Base-by-base conservation (phyloP, 2,329 filamentous ascomycete genomes). In the Clonostachys sp. region DNA sequence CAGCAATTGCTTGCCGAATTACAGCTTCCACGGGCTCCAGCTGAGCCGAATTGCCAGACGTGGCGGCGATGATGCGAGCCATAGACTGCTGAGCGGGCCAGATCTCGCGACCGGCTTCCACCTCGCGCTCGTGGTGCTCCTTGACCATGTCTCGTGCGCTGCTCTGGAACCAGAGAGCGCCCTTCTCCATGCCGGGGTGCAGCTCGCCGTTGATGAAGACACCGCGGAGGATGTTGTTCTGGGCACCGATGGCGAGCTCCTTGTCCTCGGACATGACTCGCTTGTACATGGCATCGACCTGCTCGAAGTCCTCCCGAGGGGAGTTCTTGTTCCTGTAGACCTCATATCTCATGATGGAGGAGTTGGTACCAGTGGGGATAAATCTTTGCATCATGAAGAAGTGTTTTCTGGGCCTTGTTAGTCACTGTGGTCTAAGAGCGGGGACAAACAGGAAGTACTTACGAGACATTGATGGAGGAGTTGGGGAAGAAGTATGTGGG, bases 261-360 rank as follows among this genome's bases (percentile, higher is more conserved):
- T 78, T 77, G 60, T 80, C 75, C 51, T 79, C 75, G 13, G 59
- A 59, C 61, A 77, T 71, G 48, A 79, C 68, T 45, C 73, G 73
- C 52, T 74, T 73, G 62, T 76, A 79, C 46, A 77, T 73, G 4
- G 67, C 59, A 57, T 67, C 68, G 48, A 77, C 69, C 4, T 63
- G 60, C 6, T 65, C 55, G 52, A 80, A 78, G 34, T 73, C 66
- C 34, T 72, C 68, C 10, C 75, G 68, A 0, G 67, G 61, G 5
- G 73, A 67, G 50, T 70, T 58, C 47, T 71, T 70, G 58, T 77
- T 70, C 45, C 73, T 67, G 61, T 70, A 79, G 13, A 78, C 70
- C 51, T 80, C 73, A 52, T 48, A 48, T 10, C 42, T 14, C 46
- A 48, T 48, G 34, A 42, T 45, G 14, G 46, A 48, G n/a, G 35